Evolutionary conservation across 495 filamentous ascomycete genomes (phyloP).

Genomic region (Aeminium ludgeri): DNA sequence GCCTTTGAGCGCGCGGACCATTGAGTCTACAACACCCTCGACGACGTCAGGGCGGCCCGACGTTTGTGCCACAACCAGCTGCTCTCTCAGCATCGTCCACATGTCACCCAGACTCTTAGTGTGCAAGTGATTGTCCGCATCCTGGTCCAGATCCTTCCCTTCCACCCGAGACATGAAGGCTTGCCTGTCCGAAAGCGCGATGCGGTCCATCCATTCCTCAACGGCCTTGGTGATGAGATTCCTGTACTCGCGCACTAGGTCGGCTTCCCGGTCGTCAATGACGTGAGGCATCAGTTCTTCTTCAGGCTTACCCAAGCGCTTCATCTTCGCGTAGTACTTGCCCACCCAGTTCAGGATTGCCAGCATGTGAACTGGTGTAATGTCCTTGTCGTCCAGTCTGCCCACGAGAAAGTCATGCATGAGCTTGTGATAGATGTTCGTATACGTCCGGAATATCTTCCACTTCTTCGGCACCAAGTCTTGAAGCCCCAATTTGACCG

Average conservation of each 20-base stretch:
- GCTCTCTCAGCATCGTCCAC: conserved; percentile 94
- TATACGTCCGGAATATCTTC: conserved; percentile 86
- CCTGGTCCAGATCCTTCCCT: conserved; percentile 57
- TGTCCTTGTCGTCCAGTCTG: conserved; percentile 63
- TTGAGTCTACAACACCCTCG: conserved; percentile 85
- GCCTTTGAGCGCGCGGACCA: conserved; percentile 66
- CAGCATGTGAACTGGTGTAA: conserved; percentile 62
- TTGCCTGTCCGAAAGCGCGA: conserved; percentile 59
- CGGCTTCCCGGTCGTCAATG: conserved; percentile 71
- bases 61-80: conserved; percentile 62
- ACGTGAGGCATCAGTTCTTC: conserved; percentile 59
- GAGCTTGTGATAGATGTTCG: conserved; percentile 70
- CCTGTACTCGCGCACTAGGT: conserved; percentile 84
- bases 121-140: conserved; percentile 72
- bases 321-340: conserved; percentile 93
- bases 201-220: conserved; percentile 93
- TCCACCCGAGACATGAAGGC: conserved; percentile 62
- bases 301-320: conserved; percentile 54
- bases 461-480: conserved; percentile 88
- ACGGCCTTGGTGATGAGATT: conserved; percentile 86
- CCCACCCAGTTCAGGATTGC: conserved; percentile 88
- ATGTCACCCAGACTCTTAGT: conserved; percentile 80
- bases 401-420: conserved; percentile 87
- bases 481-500: conserved; percentile 78
- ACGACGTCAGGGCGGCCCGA: conserved; percentile 72